Conservation (phyloP, 352 stramenopile genomes). For the Phytophthora hybrid region DNA sequence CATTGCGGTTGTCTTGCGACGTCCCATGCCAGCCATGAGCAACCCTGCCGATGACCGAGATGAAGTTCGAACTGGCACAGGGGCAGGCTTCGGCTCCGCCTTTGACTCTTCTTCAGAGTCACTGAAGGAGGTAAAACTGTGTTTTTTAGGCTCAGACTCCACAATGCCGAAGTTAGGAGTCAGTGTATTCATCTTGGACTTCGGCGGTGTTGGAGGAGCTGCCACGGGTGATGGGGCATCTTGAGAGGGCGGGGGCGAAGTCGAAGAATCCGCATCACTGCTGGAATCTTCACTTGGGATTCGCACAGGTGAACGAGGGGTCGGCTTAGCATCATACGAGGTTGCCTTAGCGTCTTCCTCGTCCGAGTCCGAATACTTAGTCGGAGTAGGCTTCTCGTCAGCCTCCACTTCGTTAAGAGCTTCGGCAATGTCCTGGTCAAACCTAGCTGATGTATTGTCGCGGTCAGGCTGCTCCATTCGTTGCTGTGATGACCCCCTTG, state of each 20-base stretch:
- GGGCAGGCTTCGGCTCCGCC: conserved; percentile 62
- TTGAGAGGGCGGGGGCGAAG: conserved; percentile 16
- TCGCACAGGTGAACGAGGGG: conserved; percentile 26
- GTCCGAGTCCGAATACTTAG: conserved; percentile 25
- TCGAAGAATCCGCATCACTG: conserved; percentile 26
- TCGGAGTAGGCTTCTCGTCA: conserved; percentile 22
- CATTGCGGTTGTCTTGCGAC: conserved; percentile 73
- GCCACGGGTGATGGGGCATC: conserved; percentile 24
- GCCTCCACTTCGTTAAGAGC: conserved; percentile 36
- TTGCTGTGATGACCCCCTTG: conserved; percentile 42
- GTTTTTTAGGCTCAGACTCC: conserved; percentile 62
- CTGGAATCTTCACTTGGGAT: conserved; percentile 31
- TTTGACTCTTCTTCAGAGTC: conserved; percentile 88
- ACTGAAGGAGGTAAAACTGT: conserved; percentile 89
- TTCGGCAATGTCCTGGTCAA: conserved; percentile 51
- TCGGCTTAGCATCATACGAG: conserved; percentile 28
- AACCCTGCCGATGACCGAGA: conserved; percentile 54
- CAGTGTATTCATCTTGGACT: conserved; percentile 46
- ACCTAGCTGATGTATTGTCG: conserved; percentile 38
- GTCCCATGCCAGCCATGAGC: conserved; percentile 67
- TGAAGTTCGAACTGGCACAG: conserved; percentile 49
- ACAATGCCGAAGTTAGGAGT: conserved; percentile 83
- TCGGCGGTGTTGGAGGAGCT: conserved; percentile 40
- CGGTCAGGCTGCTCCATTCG: conserved; percentile 28
- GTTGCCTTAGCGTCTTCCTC: conserved; percentile 34